Conservation (phyloP, 495 filamentous ascomycete genomes). For the Neurospora africana region DNA sequence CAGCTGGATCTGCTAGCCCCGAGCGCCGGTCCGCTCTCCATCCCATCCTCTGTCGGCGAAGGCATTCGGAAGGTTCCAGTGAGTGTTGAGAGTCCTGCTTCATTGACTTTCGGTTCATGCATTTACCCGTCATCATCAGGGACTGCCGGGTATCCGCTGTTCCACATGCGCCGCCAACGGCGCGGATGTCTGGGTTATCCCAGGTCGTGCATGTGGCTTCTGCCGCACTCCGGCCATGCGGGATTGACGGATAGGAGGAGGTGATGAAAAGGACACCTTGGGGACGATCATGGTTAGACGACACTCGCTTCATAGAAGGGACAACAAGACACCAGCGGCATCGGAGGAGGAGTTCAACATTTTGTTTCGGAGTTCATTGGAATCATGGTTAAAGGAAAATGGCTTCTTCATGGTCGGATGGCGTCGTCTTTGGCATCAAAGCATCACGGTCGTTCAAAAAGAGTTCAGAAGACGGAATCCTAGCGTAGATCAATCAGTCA, state of each 20-base stretch:
- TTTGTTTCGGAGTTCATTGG: neutral
- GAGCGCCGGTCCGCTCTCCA: neutral
- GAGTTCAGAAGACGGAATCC: neutral
- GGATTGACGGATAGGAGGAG: neutral
- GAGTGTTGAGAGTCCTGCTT: neutral
- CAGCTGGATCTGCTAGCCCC: neutral
- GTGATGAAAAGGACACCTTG: neutral
- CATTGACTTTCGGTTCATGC: too few species aligned
- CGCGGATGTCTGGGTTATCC: slow-evolving; percentile 40
- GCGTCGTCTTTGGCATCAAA: neutral
- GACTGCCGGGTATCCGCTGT: slow-evolving; percentile 23
- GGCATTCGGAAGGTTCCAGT: slow-evolving; percentile 2
- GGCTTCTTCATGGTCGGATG: neutral
- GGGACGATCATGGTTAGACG: neutral
- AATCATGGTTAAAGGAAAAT: neutral
- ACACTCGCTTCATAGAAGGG: neutral
- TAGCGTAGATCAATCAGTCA: neutral
- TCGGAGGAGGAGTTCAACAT: neutral
- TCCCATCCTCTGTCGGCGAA: neutral
- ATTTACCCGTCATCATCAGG: neutral
- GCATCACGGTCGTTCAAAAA: neutral
- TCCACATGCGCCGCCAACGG: slow-evolving; percentile 29
- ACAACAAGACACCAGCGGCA: neutral
- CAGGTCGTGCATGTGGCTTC: slow-evolving; percentile 33
- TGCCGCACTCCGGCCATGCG: slow-evolving; percentile 28